Percentiles rank a stretch among this genome's conserved stretches.
These are phyloP conservation scores for Thalassia testudinum DNA, from an alignment of 116 monocot genomes.

Conservation along the genomic window DNA sequence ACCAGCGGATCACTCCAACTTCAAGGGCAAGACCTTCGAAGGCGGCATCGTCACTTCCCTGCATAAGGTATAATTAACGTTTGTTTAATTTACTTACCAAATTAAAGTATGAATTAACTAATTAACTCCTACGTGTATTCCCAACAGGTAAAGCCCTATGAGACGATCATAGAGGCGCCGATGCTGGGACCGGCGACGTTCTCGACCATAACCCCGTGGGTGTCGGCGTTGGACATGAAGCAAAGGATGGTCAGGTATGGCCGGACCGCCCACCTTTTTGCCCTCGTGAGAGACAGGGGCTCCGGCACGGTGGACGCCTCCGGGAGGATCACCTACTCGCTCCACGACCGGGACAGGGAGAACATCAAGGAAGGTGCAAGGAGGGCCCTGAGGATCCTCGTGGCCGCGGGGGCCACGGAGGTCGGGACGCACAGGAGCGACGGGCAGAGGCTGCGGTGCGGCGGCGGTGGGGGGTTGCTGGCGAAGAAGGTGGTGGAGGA, in stretches of 20 bases:
- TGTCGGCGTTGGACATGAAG: conserved; percentile 30
- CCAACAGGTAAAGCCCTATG: conserved; percentile 24
- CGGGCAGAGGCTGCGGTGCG: no score
- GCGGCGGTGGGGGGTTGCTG: no score
- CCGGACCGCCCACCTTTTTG: conserved; percentile 43
- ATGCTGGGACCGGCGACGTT: conserved; percentile 57
- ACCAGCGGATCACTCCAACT: neutral
- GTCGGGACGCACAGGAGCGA: conserved; percentile 41
- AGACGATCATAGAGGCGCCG: conserved; percentile 40
- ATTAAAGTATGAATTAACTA: no score
- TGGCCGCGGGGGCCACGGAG: conserved; percentile 62
- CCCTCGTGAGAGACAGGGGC: conserved; percentile 42
- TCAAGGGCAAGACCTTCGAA: conserved; percentile 26
- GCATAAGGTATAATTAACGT: no score
- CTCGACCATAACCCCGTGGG: conserved; percentile 46
- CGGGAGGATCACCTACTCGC: conserved; percentile 14
- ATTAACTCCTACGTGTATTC: no score
- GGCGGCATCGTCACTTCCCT: conserved; percentile 63
- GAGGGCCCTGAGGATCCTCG: conserved; percentile 35
- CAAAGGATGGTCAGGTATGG: conserved; percentile 43
- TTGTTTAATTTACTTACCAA: no score
- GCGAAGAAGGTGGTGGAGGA: no score
- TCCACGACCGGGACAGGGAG: conserved; percentile 20
- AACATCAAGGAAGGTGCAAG: conserved; percentile 22
- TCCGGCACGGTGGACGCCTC: conserved; percentile 19